Evolutionary conservation across 163 green algal genomes (phyloP).

Genomic region (Coccomyxa subellipsoidea): DNA sequence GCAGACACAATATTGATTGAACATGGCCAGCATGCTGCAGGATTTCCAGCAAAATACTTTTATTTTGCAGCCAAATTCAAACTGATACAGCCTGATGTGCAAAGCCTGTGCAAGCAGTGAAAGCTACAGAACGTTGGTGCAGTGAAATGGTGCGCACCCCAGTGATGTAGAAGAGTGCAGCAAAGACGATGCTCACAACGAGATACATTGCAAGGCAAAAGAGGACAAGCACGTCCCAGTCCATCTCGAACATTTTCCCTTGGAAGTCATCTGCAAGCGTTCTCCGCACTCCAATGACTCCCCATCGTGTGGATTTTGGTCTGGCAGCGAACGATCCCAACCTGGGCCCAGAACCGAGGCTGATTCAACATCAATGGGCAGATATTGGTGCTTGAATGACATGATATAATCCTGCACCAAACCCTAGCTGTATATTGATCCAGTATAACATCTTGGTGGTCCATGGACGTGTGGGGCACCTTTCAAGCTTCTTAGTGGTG

Average conservation of each 20-base stretch:
- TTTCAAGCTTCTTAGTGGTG: not conserved
- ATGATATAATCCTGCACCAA: no score
- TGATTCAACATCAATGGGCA: no score
- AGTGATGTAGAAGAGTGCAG: not conserved
- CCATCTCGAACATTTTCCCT: conserved; percentile 6
- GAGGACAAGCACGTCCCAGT: not conserved
- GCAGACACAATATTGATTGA: not conserved
- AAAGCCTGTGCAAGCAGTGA: no score
- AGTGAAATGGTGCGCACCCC: no score
- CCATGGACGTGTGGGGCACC: not conserved
- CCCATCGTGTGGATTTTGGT: not conserved
- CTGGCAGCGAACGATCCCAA: not conserved
- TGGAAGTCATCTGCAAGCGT: not conserved
- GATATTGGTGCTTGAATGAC: no score
- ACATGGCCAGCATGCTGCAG: no score
- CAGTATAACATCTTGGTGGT: no score
- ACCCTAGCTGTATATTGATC: no score
- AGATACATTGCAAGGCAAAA: not conserved
- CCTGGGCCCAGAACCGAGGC: not conserved
- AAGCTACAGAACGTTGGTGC: no score
- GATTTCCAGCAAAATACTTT: not conserved
- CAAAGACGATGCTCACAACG: not conserved
- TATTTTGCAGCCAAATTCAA: no score
- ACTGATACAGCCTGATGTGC: no score
- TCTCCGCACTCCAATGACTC: not conserved